Percentiles rank a stretch among this genome's conserved stretches.
These are phyloP conservation scores for Boletales sp. DNA, from an alignment of 768 basidiomycete genomes.

Conservation along the genomic window DNA sequence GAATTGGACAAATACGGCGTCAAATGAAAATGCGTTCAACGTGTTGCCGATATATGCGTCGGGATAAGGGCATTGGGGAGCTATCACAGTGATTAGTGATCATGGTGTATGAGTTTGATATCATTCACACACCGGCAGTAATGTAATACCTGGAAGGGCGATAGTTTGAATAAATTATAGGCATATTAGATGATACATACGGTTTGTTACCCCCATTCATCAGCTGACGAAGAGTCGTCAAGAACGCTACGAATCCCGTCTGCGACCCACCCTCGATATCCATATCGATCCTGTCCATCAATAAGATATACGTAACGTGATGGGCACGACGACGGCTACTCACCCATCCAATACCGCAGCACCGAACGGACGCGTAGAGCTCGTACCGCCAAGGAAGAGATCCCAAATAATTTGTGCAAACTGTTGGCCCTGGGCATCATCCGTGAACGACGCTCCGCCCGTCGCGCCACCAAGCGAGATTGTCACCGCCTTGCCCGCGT, in stretches of 20 bases:
- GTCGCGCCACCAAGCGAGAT: constrained; percentile 62
- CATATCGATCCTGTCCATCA: constrained; percentile 36
- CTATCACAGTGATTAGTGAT: constrained; percentile 4
- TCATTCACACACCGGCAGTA: constrained; percentile 31
- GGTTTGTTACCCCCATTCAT: constrained; percentile 26
- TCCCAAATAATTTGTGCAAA: constrained; percentile 70
- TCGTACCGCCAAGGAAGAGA: constrained; percentile 64
- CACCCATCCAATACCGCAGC: constrained; percentile 70
- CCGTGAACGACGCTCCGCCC: constrained; percentile 57
- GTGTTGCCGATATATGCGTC: constrained; percentile 43
- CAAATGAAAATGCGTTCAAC: constrained; percentile 41
- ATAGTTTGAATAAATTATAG: constrained; percentile 8
- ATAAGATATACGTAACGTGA: neutral
- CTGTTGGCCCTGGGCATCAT: constrained; percentile 51
- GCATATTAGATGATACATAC: constrained; percentile 12
- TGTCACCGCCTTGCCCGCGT: constrained; percentile 59
- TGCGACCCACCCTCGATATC: constrained; percentile 46
- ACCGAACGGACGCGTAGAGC: constrained; percentile 67
- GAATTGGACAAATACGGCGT: constrained; percentile 52
- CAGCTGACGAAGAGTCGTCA: constrained; percentile 26
- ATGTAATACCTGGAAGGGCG: constrained; percentile 36
- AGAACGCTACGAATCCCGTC: constrained; percentile 31
- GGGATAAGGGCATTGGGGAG: constrained; percentile 47
- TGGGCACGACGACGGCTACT: neutral
- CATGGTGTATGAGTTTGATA: neutral